These are phyloP conservation scores for Claviceps quebecensis DNA, from an alignment of 2,329 filamentous ascomycete species.

Conservation along the genomic window DNA sequence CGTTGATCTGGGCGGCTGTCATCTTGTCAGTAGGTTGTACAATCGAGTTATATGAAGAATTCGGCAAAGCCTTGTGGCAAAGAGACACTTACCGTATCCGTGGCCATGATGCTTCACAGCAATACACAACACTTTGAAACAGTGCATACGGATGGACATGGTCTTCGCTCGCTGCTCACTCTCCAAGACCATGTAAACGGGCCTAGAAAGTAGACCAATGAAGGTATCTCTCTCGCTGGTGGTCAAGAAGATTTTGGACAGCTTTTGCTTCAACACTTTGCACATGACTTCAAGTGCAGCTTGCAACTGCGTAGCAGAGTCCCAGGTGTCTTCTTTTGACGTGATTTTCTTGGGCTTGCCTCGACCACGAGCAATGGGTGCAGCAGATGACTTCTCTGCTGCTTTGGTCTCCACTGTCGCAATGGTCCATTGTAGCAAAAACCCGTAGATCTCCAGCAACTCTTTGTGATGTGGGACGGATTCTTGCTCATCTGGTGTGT, in stretches of 20 bases:
- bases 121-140: slow-evolving; percentile 91
- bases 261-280: slow-evolving; percentile 84
- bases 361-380: slow-evolving; percentile 55
- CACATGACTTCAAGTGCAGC: slow-evolving; percentile 86
- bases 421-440: slow-evolving; percentile 88
- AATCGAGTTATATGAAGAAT: too few species aligned
- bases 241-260: slow-evolving; percentile 85
- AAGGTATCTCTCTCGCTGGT: slow-evolving; percentile 95
- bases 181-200: slow-evolving; percentile 86
- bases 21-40: slow-evolving; percentile 13
- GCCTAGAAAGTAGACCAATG: slow-evolving; percentile 77
- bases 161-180: slow-evolving; percentile 86
- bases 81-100: slow-evolving; percentile 57
- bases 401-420: slow-evolving; percentile 89
- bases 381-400: slow-evolving; percentile 65
- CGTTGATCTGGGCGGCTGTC: slow-evolving; percentile 84
- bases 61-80: too few species aligned
- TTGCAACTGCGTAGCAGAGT: slow-evolving; percentile 78
- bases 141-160: slow-evolving; percentile 84
- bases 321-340: slow-evolving; percentile 70
- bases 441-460: slow-evolving; percentile 85
- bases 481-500: slow-evolving; percentile 77
- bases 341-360: slow-evolving; percentile 68
- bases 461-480: slow-evolving; percentile 76
- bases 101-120: slow-evolving; percentile 97